phyloP scores from a whole-genome alignment of 1,284 basidiomycete genomes.

The Phylloboletellus chloephorus region DNA sequence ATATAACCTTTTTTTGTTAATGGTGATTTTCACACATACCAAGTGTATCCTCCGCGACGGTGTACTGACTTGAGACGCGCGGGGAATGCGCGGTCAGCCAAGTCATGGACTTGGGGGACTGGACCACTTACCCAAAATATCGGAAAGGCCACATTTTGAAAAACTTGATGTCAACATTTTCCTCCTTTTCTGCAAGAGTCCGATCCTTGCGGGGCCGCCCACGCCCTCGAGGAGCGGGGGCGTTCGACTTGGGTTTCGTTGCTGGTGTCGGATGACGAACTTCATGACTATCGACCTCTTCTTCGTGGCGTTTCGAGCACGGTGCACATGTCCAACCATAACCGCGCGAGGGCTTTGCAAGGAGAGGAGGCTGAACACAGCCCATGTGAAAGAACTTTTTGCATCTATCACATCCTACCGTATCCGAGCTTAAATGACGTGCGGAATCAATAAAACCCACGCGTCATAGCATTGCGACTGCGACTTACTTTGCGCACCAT shows the following conservation, averaged over 20 bases:
- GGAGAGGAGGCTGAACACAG: constrained; percentile 90
- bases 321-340: constrained; percentile 98
- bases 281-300: constrained; percentile 76
- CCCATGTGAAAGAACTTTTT: constrained; percentile 93
- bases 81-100: constrained; percentile 12
- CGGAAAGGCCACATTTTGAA: constrained; percentile 95
- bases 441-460: constrained; percentile 26
- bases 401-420: constrained; percentile 92
- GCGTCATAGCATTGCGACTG: constrained; percentile 10
- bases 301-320: constrained; percentile 84
- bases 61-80: constrained; percentile 62
- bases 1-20: constrained; percentile 22
- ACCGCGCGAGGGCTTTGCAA: constrained; percentile 92
- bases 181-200: constrained; percentile 63
- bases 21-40: constrained; percentile 43
- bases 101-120: constrained; percentile 5
- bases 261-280: constrained; percentile 49
- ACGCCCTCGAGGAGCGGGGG: constrained; percentile 58
- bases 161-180: constrained; percentile 71
- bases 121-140: constrained; percentile 80
- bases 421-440: constrained; percentile 61
- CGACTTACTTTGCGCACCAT: constrained; percentile 81
- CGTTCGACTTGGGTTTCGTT: constrained; percentile 61
- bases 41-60: constrained; percentile 86
- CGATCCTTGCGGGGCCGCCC: constrained; percentile 72